Conservation (phyloP, 176 grass and related monocot species). For the Zoysia pacifica region DNA sequence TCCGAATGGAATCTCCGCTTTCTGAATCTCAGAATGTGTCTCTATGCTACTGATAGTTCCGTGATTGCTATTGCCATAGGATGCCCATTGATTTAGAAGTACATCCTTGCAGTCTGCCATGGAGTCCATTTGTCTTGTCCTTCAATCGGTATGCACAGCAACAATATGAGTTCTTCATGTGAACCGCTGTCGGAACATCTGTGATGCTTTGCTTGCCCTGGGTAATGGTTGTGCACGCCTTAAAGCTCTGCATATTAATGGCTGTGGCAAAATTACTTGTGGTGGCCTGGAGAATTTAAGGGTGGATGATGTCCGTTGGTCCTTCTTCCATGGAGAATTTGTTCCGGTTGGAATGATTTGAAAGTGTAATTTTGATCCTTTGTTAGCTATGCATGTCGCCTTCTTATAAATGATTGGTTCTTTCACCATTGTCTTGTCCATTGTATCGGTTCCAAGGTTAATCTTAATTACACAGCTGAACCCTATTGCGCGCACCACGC, state of each 20-base stretch:
- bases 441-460: slow-evolving; percentile 19
- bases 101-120: slow-evolving; percentile 77
- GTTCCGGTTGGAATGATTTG: slow-evolving; percentile 46
- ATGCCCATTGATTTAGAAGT: slow-evolving; percentile 77
- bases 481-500: too few species aligned
- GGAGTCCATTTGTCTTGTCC: slow-evolving; percentile 64
- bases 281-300: slow-evolving; percentile 53
- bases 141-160: slow-evolving; percentile 61
- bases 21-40: slow-evolving; percentile 76
- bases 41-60: slow-evolving; percentile 57
- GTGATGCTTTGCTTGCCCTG: slow-evolving; percentile 65
- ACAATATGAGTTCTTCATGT: slow-evolving; percentile 74
- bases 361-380: slow-evolving; percentile 11
- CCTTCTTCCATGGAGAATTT: slow-evolving; percentile 60
- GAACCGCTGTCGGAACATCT: slow-evolving; percentile 72
- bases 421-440: neutral
- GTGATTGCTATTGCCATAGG: slow-evolving; percentile 66
- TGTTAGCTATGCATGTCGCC: slow-evolving; percentile 13
- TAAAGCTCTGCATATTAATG: slow-evolving; percentile 64
- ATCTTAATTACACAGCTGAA: slow-evolving; percentile 28
- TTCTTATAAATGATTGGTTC: slow-evolving; percentile 26
- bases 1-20: slow-evolving; percentile 35
- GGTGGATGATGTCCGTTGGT: slow-evolving; percentile 63
- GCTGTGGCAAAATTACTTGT: slow-evolving; percentile 57
- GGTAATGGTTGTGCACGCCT: slow-evolving; percentile 52